Evolutionary conservation across 768 basidiomycete genomes (phyloP).

Genomic region (Lactifluus subvellereus): DNA sequence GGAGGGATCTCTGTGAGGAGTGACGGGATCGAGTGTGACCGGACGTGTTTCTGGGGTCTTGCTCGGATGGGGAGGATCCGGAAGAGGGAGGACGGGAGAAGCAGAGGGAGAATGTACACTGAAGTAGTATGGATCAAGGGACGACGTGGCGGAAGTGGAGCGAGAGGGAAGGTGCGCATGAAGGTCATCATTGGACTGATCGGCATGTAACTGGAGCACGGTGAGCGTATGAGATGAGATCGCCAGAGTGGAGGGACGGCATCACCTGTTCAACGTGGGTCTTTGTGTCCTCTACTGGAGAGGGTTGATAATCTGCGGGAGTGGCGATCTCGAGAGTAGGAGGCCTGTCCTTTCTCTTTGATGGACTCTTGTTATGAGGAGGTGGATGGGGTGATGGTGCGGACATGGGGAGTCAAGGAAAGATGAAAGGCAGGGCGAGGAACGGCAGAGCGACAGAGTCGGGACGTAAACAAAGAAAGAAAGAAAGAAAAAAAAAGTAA

Average conservation of each 20-base stretch:
- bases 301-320: conserved; percentile 33
- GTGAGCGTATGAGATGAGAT: conserved; percentile 12
- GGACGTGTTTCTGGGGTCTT: conserved; percentile 56
- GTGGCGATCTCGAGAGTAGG: conserved; percentile 46
- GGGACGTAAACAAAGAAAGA: conserved; percentile 14
- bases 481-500: conserved; percentile 13
- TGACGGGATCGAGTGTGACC: conserved; percentile 48
- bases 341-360: conserved; percentile 47
- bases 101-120: conserved; percentile 63
- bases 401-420: conserved; percentile 41
- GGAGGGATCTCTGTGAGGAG: conserved; percentile 72
- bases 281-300: conserved; percentile 21
- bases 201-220: conserved; percentile 39
- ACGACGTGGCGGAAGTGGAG: conserved; percentile 70
- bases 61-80: conserved; percentile 35
- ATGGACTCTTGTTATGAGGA: conserved; percentile 35
- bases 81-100: conserved; percentile 50
- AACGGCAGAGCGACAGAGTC: conserved; percentile 35
- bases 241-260: background rate
- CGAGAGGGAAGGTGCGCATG: conserved; percentile 45
- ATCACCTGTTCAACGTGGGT: conserved; percentile 19
- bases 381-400: conserved; percentile 27
- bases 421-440: conserved; percentile 30
- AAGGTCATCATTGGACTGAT: conserved; percentile 37
- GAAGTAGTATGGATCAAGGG: conserved; percentile 88